Base-by-base conservation (phyloP, 352 stramenopile genomes). In the Thraustochytrium sp. region DNA sequence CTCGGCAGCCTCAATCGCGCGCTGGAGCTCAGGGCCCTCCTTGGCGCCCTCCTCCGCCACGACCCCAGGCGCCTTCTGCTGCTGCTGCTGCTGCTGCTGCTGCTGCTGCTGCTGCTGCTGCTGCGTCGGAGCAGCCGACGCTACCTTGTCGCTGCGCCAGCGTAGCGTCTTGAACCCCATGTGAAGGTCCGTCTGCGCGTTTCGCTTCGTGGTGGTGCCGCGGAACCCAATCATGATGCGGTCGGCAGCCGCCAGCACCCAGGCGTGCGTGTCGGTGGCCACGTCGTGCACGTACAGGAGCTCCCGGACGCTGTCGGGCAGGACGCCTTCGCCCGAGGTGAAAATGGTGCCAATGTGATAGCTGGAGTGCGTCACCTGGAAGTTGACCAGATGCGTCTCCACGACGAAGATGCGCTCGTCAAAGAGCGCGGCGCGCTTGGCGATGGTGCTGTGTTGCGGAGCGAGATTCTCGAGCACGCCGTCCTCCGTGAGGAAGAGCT, bases 221-320 rank as follows among this genome's bases (percentile, higher is more conserved):
- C 68, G 68, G 31, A 80, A 80, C 18, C 34, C 48, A 46, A 80
- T 51, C 18, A 65, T 21, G 23, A 80, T 8, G 4, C 36, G 23
- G 53, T 46, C 48, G 37, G 21, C 26, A 13, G n/a, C 18, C 1
- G 68, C 68, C 0, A 80, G 5, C 8, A 80, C 34, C 68, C 68
- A 80, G 42, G 46, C 68, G 13, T 80, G 68, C n/a, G 68, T 80
- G 31, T 80, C 68, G 9, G 68, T 80, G 5, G 34, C n/a, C 16
- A 5, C n/a, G 23, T 51, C 31, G 21, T 23, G 18, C n/a, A 80
- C 76, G 53, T 80, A 80, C 0, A 13, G 44, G 18, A 80, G 46
- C 26, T 65, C 44, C 44, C 26, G 5, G 1, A 80, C 18, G 53
- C 3, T 21, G 21, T 11, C 9, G 5, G 68, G 68, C 42, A 80